These are phyloP conservation scores for Zygosaccharomyces bisporus DNA, from an alignment of 805 yeast genomes.

Conservation along the genomic window DNA sequence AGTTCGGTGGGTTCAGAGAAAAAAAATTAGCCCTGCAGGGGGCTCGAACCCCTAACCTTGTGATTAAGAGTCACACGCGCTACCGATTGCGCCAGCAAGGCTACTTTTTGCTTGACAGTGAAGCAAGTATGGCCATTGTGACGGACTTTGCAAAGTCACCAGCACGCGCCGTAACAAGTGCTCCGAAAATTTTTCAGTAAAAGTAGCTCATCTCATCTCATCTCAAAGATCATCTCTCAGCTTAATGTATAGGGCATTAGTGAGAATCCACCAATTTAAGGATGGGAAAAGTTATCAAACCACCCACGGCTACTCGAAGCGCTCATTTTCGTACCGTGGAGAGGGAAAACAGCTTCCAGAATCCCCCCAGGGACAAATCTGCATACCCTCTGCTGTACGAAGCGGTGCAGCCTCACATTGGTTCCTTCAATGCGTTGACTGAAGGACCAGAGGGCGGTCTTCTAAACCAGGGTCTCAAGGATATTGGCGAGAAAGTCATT, in stretches of 20 bases:
- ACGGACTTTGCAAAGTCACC: not conserved
- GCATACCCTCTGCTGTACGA: constrained; percentile 79
- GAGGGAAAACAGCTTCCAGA: constrained; percentile 76
- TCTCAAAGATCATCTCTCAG: constrained; percentile 7
- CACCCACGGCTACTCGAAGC: constrained; percentile 35
- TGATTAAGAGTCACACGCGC: constrained; percentile 30
- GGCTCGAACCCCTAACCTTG: constrained; percentile 30
- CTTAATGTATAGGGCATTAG: not conserved
- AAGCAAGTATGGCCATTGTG: not conserved
- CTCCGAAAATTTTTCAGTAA: constrained; percentile 12
- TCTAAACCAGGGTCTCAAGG: constrained; percentile 78
- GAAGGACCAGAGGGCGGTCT: constrained; percentile 86
- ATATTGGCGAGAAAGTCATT: constrained; percentile 80
- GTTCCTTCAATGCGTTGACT: constrained; percentile 91
- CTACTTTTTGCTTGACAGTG: constrained; percentile 1
- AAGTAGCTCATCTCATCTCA: constrained; percentile 20
- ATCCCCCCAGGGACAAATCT: constrained; percentile 85
- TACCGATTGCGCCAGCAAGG: constrained; percentile 30
- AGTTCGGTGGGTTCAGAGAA: constrained; percentile 1
- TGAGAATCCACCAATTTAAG: not conserved
- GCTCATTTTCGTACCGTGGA: constrained; percentile 67
- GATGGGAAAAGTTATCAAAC: constrained; percentile 35
- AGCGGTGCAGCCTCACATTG: constrained; percentile 93
- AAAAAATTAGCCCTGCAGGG: constrained; percentile 24
- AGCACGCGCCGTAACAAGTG: constrained; percentile 3